These are phyloP conservation scores for Holtermanniella nyarrowii DNA, from an alignment of 768 basidiomycete species.

Conservation along the genomic window DNA sequence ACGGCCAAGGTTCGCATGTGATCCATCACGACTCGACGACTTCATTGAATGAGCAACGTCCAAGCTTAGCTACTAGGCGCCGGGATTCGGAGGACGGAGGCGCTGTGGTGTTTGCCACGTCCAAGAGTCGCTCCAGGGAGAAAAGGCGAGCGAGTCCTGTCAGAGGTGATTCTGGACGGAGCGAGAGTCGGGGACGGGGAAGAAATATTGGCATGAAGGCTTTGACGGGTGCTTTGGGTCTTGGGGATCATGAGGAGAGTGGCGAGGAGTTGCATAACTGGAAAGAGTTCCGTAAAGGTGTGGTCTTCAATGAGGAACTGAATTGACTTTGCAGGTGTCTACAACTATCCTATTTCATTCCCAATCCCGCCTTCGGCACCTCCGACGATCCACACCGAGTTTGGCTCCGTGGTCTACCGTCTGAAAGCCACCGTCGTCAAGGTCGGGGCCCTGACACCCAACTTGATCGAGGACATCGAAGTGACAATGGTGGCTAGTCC, in stretches of 20 bases:
- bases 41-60: neutral
- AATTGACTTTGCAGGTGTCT: slow-evolving; percentile 53
- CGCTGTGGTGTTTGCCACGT: neutral
- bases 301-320: slow-evolving; percentile 15
- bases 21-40: neutral
- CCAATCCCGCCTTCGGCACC: slow-evolving; percentile 68
- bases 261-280: slow-evolving; percentile 46
- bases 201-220: slow-evolving; percentile 40
- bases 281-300: slow-evolving; percentile 83
- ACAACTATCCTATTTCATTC: slow-evolving; percentile 90
- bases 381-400: slow-evolving; percentile 62
- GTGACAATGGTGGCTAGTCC: slow-evolving; percentile 67
- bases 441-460: slow-evolving; percentile 67
- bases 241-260: slow-evolving; percentile 33
- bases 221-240: slow-evolving; percentile 22
- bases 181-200: slow-evolving; percentile 36
- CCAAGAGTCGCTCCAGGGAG: slow-evolving; percentile 3
- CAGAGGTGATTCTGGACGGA: slow-evolving; percentile 16
- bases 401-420: slow-evolving; percentile 66
- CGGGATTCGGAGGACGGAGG: neutral
- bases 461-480: slow-evolving; percentile 58
- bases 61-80: too few species aligned
- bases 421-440: slow-evolving; percentile 74
- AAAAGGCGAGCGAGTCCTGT: slow-evolving; percentile 14
- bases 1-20: neutral